phyloP scores from a whole-genome alignment of 192 early-diverging fungal genomes.

The Entrophospora sp. region DNA sequence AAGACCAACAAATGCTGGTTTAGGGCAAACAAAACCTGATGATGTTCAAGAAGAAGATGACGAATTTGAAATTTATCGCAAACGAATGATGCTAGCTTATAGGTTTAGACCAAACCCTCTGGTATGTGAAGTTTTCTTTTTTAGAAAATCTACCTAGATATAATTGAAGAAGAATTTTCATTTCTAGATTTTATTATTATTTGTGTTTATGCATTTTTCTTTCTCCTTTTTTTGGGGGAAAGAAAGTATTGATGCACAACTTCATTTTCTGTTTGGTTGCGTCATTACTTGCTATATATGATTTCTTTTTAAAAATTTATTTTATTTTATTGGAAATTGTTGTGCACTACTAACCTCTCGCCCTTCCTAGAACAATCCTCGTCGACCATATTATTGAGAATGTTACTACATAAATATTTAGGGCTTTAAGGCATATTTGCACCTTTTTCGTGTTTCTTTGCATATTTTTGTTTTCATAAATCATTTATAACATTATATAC shows the following conservation, averaged over 20 bases:
- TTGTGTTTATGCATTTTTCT: not conserved
- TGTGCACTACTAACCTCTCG: slow-evolving; percentile 22
- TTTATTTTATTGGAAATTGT: not conserved
- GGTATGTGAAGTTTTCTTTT: slow-evolving; percentile 11
- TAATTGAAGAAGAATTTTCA: not conserved
- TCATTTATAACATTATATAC: no score
- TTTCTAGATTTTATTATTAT: no score
- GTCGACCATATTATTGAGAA: slow-evolving; percentile 29
- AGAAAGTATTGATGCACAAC: no score
- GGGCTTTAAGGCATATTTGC: no score
- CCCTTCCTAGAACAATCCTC: slow-evolving; percentile 27
- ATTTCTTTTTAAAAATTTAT: not conserved
- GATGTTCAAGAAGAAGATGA: slow-evolving; percentile 24
- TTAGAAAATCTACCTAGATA: not conserved
- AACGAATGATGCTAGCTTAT: slow-evolving; percentile 25
- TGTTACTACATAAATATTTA: not conserved
- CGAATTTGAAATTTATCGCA: slow-evolving; percentile 27
- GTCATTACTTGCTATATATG: no score
- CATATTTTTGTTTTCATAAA: slow-evolving; percentile 15
- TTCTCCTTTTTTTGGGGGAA: not conserved
- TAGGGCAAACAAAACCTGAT: slow-evolving; percentile 23
- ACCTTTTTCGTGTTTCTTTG: not conserved
- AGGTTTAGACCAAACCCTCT: slow-evolving; percentile 25
- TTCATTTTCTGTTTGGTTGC: not conserved
- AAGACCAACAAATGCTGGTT: slow-evolving; percentile 15